A percentile compares a stretch with the other conserved stretches of the same genome.
phyloP scores from a whole-genome alignment of 495 filamentous ascomycete genomes.

The Saxispiralis lemnorum region DNA sequence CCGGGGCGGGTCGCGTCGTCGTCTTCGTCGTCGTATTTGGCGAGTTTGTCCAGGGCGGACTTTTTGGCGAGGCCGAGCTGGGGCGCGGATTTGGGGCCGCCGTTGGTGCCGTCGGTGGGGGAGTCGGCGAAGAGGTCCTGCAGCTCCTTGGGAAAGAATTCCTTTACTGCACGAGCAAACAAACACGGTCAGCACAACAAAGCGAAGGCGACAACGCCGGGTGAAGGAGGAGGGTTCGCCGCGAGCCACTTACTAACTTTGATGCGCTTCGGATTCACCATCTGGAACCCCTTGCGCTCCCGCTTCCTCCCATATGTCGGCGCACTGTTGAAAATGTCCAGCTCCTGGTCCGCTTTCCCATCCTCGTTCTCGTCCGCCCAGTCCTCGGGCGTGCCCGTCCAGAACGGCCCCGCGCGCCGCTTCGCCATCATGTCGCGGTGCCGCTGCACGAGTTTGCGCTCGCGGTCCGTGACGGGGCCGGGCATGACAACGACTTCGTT shows the following conservation, averaged over 20 bases:
- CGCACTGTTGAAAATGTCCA: neutral
- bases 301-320: conserved; percentile 1
- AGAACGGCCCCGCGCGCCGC: conserved; percentile 3
- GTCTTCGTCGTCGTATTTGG: conserved; percentile 1
- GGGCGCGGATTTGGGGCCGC: too few species aligned
- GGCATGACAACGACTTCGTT: neutral
- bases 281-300: neutral
- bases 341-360: neutral
- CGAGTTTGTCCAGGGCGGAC: neutral
- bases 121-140: neutral
- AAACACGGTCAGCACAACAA: neutral
- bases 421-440: neutral
- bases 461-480: neutral
- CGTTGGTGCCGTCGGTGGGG: neutral
- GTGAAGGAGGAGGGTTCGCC: too few species aligned
- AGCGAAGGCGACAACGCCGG: neutral
- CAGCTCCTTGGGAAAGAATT: conserved; percentile 6
- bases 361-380: neutral
- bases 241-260: conserved; percentile 1
- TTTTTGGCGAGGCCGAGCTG: neutral
- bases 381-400: conserved; percentile 1
- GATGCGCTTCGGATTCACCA: neutral
- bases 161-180: neutral
- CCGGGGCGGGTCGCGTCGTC: neutral
- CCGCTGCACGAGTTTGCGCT: neutral